phyloP scores from a whole-genome alignment of 352 stramenopile genomes.

The Pythium pectinolyticum region DNA sequence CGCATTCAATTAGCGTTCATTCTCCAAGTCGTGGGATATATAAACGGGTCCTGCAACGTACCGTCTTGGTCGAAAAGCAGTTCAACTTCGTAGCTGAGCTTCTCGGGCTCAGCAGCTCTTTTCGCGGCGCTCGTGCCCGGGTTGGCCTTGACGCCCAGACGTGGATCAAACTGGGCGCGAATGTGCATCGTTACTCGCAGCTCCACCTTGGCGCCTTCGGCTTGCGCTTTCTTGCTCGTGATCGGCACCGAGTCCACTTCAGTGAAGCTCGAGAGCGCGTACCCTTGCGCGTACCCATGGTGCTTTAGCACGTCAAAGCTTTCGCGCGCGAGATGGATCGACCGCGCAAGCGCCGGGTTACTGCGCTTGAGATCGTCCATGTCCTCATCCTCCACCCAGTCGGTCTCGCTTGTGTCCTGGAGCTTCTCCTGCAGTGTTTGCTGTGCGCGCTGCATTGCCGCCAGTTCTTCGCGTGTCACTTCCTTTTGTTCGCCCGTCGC shows the following conservation, averaged over 20 bases:
- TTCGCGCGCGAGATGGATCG: constrained; percentile 44
- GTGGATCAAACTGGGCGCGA: constrained; percentile 30
- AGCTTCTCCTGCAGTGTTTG: constrained; percentile 27
- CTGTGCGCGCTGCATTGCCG: constrained; percentile 27
- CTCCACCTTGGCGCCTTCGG: constrained; percentile 30
- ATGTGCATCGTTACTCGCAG: constrained; percentile 57
- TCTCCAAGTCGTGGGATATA: background rate
- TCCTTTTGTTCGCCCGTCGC: constrained; percentile 47
- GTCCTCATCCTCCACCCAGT: constrained; percentile 32
- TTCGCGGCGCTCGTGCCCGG: constrained; percentile 35
- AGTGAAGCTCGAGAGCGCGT: constrained; percentile 54
- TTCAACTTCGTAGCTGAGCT: constrained; percentile 35
- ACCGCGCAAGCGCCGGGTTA: constrained; percentile 49
- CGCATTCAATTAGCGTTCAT: background rate
- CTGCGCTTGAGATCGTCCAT: constrained; percentile 38
- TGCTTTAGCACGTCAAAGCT: constrained; percentile 57
- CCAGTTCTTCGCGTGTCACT: constrained; percentile 28
- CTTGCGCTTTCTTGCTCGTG: constrained; percentile 28
- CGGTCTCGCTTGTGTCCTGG: constrained; percentile 23
- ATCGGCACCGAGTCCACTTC: constrained; percentile 42
- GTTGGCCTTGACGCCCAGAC: constrained; percentile 14
- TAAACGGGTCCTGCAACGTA: too few relatives aligned
- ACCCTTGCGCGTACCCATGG: constrained; percentile 58
- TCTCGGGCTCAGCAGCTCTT: constrained; percentile 15
- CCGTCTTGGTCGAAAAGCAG: constrained; percentile 29